Evolutionary conservation across 495 filamentous ascomycete species (phyloP), one percentile per base, ranked within the genome.

Genomic region (Letharia columbiana): DNA sequence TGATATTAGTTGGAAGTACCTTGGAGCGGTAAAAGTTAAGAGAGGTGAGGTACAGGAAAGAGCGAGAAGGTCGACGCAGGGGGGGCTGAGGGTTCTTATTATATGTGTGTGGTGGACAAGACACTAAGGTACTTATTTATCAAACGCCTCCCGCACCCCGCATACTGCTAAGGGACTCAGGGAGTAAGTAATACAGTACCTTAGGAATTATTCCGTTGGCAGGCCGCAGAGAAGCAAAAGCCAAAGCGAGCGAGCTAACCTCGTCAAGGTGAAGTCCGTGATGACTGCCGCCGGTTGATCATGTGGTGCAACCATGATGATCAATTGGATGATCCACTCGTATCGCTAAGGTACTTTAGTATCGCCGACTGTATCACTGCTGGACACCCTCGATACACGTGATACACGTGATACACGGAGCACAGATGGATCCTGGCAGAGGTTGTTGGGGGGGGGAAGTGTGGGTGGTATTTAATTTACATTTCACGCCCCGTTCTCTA

Each of bases 181-280:
- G 23, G 23, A 1, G 23, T 28, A 28, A 28, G 23, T 28, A 28
- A 1, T 28, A 28, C 23, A 28, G 23, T 28, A 28, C 23, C 23
- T 28, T 28, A 28, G 1, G 23, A 28, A 28, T 28, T 28, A 28
- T 0, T 28, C 23, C 23, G 23, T 28, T 28, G 23, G 31, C 2
- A 42, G 28, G 33, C 37, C n/a, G 42, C n/a, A 40, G 50, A 40
- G 58, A 28, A 35, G 40, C 52, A 40, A 64, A 28, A 35, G 40
- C 52, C 20, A 12, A 6, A 44, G 31, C 28, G 41, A 50, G 54
- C 35, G 11, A 37, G 18, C 45, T 62, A 66, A 45, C 59, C 65
- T 52, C n/a, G 65, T 66, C 40, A 62, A 52, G 20, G 15, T 40
- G 3, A 39, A 18, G 58, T 57, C 65, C 65, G 65, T 56, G 65